phyloP scores from a whole-genome alignment of 345 rosid species.

The Populus nigra region DNA sequence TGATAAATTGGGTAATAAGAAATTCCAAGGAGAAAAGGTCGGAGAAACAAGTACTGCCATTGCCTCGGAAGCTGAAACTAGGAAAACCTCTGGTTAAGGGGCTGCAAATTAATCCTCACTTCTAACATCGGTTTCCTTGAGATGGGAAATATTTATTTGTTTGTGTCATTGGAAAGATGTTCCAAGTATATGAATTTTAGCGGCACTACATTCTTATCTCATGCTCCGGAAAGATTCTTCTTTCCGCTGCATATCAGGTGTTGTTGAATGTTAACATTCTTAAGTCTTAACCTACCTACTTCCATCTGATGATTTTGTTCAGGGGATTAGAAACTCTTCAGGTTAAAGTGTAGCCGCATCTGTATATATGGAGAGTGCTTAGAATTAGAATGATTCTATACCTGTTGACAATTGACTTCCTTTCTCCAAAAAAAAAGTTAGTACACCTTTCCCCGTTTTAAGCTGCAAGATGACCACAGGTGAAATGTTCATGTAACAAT shows the following conservation, averaged over 20 bases:
- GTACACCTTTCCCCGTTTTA: neutral
- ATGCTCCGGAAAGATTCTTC: neutral
- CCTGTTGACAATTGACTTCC: neutral
- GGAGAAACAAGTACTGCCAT: conserved; percentile 27
- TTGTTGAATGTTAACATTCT: neutral
- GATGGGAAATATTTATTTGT: neutral
- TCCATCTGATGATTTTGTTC: neutral
- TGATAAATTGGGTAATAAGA: conserved; percentile 25
- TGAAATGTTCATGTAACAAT: neutral
- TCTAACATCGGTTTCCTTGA: neutral
- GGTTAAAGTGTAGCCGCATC: neutral
- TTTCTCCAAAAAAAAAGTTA: neutral
- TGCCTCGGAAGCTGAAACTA: conserved; percentile 17
- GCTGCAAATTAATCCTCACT: conserved; percentile 14
- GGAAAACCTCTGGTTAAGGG: conserved; percentile 5
- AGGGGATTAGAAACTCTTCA: neutral
- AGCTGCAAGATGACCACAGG: neutral
- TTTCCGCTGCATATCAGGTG: neutral
- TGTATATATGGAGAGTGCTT: conserved; percentile 4
- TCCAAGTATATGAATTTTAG: neutral
- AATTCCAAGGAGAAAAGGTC: conserved; percentile 16
- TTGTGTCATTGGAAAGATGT: neutral
- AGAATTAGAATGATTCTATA: neutral
- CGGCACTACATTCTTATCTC: neutral
- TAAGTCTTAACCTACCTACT: neutral